Base-by-base conservation (phyloP, 345 rosid genomes). In the Aquilaria malaccensis region DNA sequence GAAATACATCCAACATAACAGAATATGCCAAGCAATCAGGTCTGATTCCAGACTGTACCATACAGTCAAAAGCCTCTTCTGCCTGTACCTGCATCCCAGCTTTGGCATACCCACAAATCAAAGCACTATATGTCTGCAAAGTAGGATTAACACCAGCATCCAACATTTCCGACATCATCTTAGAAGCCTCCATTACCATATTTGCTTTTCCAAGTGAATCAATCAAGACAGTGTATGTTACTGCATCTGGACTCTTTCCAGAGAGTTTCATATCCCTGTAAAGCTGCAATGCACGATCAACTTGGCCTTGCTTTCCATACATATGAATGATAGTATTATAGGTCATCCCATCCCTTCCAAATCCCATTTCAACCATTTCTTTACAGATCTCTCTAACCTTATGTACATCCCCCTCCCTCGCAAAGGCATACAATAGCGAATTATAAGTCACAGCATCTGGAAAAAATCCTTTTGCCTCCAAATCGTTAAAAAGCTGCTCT, bases 71-170 rank as follows among this genome's bases (percentile, higher is more conserved):
- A 63, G 86, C 80, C 54, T 78, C 80, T 58, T 89, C 96, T 61
- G 97, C 97, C 77, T 93, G 85, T 45, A 72, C 71, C 49, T 80
- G 80, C 73, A 74, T 81, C 67, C 98, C 98, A 59, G 91, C 88
- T 88, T 84, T 93, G 32, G 98, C 96, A 81, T 85, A 93, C 60
- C 94, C 98, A 74, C 96, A 87, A 64, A 93, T 83, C 63, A 93
- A 85, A 68, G 98, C 98, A 79, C 94, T 93, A 54, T 83, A 93
- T 45, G 98, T 93, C 71, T 76, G 81, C 68, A 93, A 71, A 59
- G 90, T 87, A 45, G 98, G 98, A 71, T 84, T 93, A 46, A 93
- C 83, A 59, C 88, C 88, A 2, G 69, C 66, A 56, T 85, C 85
- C 81, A 89, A 69, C 98, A 93, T 93, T 84, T 93, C 96, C 11